phyloP scores from a whole-genome alignment of 805 yeast species.

The Candida tallmaniae region DNA sequence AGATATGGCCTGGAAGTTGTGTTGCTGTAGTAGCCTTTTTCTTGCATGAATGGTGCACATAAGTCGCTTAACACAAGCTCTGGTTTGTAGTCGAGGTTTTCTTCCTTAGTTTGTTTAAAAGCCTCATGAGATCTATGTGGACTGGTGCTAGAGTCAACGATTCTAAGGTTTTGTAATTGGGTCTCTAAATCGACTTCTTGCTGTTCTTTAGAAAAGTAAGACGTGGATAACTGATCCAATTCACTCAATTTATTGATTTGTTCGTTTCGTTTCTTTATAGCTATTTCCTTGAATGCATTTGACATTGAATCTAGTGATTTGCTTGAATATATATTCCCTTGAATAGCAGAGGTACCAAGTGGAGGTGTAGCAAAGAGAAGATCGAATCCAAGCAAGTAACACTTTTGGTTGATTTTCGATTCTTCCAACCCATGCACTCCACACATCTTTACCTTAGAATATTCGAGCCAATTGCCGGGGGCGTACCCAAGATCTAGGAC shows the following conservation, averaged over 20 bases:
- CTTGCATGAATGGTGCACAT: conserved; percentile 29
- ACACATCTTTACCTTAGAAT: conserved; percentile 23
- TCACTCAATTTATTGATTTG: neutral
- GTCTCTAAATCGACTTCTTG: conserved; percentile 14
- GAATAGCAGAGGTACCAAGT: conserved; percentile 70
- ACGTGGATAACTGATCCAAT: conserved; percentile 9
- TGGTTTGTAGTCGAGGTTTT: conserved; percentile 22
- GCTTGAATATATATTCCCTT: conserved; percentile 78
- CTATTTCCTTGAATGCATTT: conserved; percentile 26
- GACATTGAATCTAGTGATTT: conserved; percentile 21
- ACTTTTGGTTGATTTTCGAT: conserved; percentile 20
- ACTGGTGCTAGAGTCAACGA: conserved; percentile 7
- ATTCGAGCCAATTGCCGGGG: conserved; percentile 40
- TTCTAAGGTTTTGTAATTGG: conserved; percentile 1
- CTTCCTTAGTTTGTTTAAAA: too few relatives aligned
- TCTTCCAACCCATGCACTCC: conserved; percentile 23
- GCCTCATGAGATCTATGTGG: too few relatives aligned
- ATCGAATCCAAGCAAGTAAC: conserved; percentile 43
- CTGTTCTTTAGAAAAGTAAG: conserved; percentile 27
- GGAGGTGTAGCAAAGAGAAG: conserved; percentile 78
- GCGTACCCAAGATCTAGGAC: conserved; percentile 38
- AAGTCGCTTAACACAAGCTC: conserved; percentile 36
- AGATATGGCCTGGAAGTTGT: conserved; percentile 33
- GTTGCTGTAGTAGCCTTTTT: conserved; percentile 33
- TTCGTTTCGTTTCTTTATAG: conserved; percentile 12